phyloP scores from a whole-genome alignment of 164 flowering plant genomes.

The Cinnamomum chago region DNA sequence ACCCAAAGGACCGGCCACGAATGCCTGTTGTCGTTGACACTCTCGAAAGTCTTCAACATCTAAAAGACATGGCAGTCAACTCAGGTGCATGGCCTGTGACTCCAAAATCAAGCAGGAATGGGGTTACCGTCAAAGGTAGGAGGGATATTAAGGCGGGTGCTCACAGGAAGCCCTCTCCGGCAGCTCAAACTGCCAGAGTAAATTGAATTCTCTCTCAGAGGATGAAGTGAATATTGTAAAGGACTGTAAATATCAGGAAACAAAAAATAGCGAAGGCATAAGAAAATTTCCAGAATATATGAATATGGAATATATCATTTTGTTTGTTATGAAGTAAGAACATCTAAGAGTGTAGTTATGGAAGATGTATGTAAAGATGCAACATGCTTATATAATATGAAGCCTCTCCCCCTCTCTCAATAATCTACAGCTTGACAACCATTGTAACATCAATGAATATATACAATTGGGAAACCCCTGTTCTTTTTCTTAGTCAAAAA shows the following conservation, averaged over 20 bases:
- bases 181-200: slow-evolving; percentile 18
- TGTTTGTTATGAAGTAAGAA: not conserved
- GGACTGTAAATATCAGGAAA: not conserved
- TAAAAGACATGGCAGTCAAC: slow-evolving; percentile 78
- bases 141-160: slow-evolving; percentile 22
- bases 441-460: not conserved
- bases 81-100: slow-evolving; percentile 68
- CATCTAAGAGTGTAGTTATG: not conserved
- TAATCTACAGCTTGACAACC: not conserved
- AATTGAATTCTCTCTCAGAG: slow-evolving; percentile 1
- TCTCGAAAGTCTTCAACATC: slow-evolving; percentile 52
- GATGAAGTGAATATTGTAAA: not conserved
- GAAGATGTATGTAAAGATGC: not conserved
- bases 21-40: slow-evolving; percentile 60
- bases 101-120: slow-evolving; percentile 28
- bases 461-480: no score
- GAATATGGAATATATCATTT: not conserved
- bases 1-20: slow-evolving; percentile 78
- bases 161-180: slow-evolving; percentile 22
- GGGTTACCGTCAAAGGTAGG: slow-evolving; percentile 24
- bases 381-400: not conserved
- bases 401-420: not conserved
- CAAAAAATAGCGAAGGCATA: not conserved
- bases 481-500: not conserved
- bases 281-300: no score